These are phyloP conservation scores for Mytilinidion resinicola DNA, from an alignment of 495 filamentous ascomycete genomes.

Conservation along the genomic window DNA sequence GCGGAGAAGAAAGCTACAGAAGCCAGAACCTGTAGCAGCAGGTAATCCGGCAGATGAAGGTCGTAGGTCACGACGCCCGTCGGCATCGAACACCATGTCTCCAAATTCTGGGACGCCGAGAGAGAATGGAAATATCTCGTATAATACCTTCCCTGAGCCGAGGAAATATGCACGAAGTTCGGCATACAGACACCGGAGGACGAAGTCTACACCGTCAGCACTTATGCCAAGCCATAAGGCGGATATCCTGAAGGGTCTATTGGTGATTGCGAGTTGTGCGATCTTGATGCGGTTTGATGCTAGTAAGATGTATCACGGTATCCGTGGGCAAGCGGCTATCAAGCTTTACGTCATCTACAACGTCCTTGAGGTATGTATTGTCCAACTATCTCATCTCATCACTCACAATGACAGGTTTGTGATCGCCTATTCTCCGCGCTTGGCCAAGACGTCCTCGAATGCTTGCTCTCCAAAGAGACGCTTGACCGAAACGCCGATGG, in stretches of 20 bases:
- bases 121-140: conserved; percentile 21
- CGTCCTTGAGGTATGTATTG: conserved; percentile 63
- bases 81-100: conserved; percentile 10
- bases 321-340: conserved; percentile 91
- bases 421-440: conserved; percentile 85
- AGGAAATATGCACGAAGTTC: conserved; percentile 28
- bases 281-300: conserved; percentile 90
- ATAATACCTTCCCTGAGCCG: conserved; percentile 6
- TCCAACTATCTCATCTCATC: not conserved
- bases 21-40: conserved; percentile 15
- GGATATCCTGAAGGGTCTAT: conserved; percentile 80
- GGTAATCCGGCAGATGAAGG: conserved; percentile 28
- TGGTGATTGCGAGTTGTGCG: conserved; percentile 77
- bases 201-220: conserved; percentile 76
- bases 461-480: conserved; percentile 86
- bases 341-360: conserved; percentile 99
- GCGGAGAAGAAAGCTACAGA: conserved; percentile 48
- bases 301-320: conserved; percentile 96
- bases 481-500: conserved; percentile 81
- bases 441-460: conserved; percentile 94
- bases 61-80: conserved; percentile 32
- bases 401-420: conserved; percentile 43
- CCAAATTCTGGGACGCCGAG: conserved; percentile 3
- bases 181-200: conserved; percentile 59
- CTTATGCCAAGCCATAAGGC: conserved; percentile 86